Percentiles rank a stretch among this genome's conserved stretches.
These are phyloP conservation scores for Cyanidium caldarium DNA, from an alignment of 23 red algal species.

Conservation along the genomic window DNA sequence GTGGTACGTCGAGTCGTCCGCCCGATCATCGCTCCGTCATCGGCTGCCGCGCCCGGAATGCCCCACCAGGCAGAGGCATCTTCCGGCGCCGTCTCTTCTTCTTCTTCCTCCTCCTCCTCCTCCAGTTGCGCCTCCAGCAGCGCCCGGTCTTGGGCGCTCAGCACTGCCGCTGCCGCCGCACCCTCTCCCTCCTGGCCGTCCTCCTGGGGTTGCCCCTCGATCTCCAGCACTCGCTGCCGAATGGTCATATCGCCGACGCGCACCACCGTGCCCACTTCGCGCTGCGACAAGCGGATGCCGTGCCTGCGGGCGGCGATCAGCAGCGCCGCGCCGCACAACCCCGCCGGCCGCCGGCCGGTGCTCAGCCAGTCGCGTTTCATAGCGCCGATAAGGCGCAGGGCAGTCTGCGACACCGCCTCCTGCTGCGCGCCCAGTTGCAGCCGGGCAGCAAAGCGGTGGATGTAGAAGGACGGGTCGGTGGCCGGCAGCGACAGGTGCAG, in stretches of 20 bases:
- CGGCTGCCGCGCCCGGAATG: too few species aligned
- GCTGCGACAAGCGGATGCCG: slow-evolving; percentile 54
- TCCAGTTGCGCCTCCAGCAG: neutral
- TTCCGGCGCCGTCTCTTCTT: slow-evolving; percentile 7
- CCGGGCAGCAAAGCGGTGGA: slow-evolving; percentile 73
- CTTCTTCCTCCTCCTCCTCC: neutral
- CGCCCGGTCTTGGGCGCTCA: neutral
- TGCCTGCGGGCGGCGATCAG: slow-evolving; percentile 77
- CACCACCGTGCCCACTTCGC: slow-evolving; percentile 60
- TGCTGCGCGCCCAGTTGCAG: slow-evolving; percentile 53
- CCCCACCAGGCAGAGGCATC: too few species aligned
- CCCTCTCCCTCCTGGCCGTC: slow-evolving; percentile 28
- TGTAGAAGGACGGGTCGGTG: slow-evolving; percentile 80
- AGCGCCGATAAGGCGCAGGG: slow-evolving; percentile 51
- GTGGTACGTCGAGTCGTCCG: too few species aligned
- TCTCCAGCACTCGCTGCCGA: slow-evolving; percentile 43
- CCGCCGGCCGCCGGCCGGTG: slow-evolving; percentile 59
- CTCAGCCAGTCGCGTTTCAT: slow-evolving; percentile 94
- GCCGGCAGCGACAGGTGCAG: slow-evolving; percentile 50
- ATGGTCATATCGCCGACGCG: slow-evolving; percentile 62
- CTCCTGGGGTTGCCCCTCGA: slow-evolving; percentile 53
- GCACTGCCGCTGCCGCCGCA: neutral
- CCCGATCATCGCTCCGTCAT: too few species aligned
- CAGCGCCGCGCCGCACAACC: slow-evolving; percentile 81
- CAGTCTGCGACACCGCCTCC: slow-evolving; percentile 50